Evolutionary conservation across 2,329 filamentous ascomycete species (phyloP).

Genomic region (Kalaharituber pfeilii): DNA sequence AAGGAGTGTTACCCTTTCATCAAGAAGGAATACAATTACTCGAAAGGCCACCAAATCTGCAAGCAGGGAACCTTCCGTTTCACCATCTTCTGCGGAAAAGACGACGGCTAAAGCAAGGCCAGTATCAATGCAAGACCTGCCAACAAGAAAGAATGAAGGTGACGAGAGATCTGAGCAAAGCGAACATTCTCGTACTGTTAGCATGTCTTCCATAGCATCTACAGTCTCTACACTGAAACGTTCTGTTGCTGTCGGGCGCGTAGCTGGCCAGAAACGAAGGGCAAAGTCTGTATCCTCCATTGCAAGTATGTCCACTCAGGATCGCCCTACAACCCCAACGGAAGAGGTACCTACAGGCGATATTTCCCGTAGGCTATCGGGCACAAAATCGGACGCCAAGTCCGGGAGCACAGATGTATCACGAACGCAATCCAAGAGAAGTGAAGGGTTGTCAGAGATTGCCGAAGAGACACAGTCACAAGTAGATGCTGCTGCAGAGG

Average conservation of each 20-base stretch:
- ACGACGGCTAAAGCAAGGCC: neutral
- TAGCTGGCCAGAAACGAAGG: neutral
- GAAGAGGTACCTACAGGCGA: neutral
- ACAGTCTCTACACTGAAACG: neutral
- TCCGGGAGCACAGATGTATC: neutral
- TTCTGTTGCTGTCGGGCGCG: neutral
- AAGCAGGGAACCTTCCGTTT: neutral
- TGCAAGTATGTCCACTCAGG: neutral
- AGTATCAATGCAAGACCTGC: neutral
- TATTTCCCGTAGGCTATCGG: neutral
- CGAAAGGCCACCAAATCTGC: neutral
- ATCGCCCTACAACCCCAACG: neutral
- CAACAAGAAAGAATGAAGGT: neutral
- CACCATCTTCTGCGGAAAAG: neutral
- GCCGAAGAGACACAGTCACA: neutral
- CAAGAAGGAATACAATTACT: neutral
- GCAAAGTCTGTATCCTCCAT: neutral
- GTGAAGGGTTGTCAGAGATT: neutral
- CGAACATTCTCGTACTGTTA: neutral
- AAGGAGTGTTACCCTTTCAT: neutral
- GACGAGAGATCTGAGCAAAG: neutral
- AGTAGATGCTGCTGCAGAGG: neutral
- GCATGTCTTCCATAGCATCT: constrained; percentile 1
- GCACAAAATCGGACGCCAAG: neutral
- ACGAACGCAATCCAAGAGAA: neutral